Base-by-base conservation (phyloP, 805 yeast species). In the Zygosaccharomyces rouxii region DNA sequence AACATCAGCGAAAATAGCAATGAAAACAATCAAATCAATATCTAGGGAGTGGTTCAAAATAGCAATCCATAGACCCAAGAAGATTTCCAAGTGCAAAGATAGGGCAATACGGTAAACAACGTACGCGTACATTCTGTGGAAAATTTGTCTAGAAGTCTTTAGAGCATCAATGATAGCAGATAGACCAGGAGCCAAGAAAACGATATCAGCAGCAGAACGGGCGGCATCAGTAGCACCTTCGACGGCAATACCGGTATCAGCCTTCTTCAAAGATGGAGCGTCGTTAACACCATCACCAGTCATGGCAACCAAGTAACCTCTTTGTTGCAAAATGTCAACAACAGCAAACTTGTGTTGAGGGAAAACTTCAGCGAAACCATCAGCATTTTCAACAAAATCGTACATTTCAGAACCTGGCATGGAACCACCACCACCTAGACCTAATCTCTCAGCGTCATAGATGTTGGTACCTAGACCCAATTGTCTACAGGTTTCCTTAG, bases 221-320 rank as follows among this genome's bases (percentile, higher is more conserved):
- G 96, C 96, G 73, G 95, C 92, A 77, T 88, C 96, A 63, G 96
- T 86, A 67, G 96, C 90, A 84, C 96, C 96, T 79, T 89, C 96
- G 73, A 89, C 96, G 68, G 97, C 97, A 79, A 89, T 89, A 84
- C 97, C 97, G 61, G 87, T 82, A 68, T 84, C 89, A 64, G 95
- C 95, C 81, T 89, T 89, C 89, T 89, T 89, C 76, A 89, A 81
- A 58, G 96, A 89, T 68, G 97, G 97, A 66, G 96, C 96, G 77
- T 89, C 97, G 80, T 89, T 89, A 71, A 89, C 96, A 87, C 97
- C 97, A 72, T 89, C 97, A 86, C 97, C 97, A 79, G 97, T 89
- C 97, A 89, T 89, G 75, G 96, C 97, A 76, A 89, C 95, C 76
- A 89, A 81, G 84, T 86, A 88, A 76, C 96, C 96, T 81, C 96